phyloP scores from a whole-genome alignment of 1,284 basidiomycete genomes.

The Ganoderma leucocontextum region DNA sequence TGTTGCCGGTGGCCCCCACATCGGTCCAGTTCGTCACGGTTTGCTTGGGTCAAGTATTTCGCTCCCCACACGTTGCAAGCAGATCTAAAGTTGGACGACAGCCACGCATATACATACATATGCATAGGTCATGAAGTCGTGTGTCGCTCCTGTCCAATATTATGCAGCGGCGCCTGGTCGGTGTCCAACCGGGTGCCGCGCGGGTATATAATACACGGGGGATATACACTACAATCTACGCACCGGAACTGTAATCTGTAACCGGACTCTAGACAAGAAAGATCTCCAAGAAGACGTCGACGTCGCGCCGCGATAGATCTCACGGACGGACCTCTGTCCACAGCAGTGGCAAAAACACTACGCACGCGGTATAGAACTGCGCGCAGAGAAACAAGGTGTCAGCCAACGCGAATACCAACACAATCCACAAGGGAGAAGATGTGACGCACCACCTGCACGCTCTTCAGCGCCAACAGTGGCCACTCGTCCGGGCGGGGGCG shows the following conservation, averaged over 20 bases:
- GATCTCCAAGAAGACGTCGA: neutral
- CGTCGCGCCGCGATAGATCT: neutral
- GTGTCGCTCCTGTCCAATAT: neutral
- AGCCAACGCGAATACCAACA: neutral
- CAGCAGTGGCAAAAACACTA: slow-evolving; percentile 87
- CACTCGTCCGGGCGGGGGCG: slow-evolving; percentile 63
- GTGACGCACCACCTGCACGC: slow-evolving; percentile 63
- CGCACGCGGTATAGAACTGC: slow-evolving; percentile 87
- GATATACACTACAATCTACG: slow-evolving; percentile 10
- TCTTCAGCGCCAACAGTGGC: slow-evolving; percentile 65
- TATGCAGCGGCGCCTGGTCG: slow-evolving; percentile 1
- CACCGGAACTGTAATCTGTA: neutral
- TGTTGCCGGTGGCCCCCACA: no score
- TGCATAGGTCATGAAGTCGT: neutral
- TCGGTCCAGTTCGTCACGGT: no score
- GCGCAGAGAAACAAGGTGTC: neutral
- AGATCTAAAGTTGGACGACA: neutral
- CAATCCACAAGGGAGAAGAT: neutral
- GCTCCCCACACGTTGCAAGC: neutral
- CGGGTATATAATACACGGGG: slow-evolving; percentile 6
- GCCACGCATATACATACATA: no score
- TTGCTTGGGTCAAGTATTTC: no score
- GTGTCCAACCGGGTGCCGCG: neutral
- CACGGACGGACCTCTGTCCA: slow-evolving; percentile 79
- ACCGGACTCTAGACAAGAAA: neutral